Base-by-base conservation (phyloP, 352 stramenopile genomes). In the Thalassiosira delicatula region DNA sequence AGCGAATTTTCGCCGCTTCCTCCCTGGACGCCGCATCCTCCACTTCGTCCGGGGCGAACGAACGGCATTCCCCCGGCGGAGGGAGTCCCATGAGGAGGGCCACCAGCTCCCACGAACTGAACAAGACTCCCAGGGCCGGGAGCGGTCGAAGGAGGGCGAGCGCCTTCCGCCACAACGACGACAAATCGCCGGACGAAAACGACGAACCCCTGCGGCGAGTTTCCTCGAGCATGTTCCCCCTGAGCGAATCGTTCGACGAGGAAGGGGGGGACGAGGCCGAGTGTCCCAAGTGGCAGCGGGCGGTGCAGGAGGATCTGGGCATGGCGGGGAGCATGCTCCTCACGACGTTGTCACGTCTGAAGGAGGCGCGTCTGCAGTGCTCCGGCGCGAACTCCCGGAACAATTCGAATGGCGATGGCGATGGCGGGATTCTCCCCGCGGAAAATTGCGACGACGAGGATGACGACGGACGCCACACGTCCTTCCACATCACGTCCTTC, bases 291-390 rank as follows among this genome's bases (percentile, higher is more conserved):
- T 86, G 79, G 79, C 53, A 72, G 42, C 68, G 27, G 14, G 44
- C 77, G 25, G 79, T 92, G 3, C 46, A 27, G 27, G 49, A 88
- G 59, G 90, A 93, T 81, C 66, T 93, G 54, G 88, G 86, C 46
- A 87, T 84, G 65, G 83, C 79, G 5, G 85, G 88, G 14, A 56
- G 83, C 35, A 84, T 94, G 67, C 40, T 94, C 9, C 23, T 92
- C 2, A 87, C 84, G 7, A 94, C 88, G 0, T 85, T 87, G 30
- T 11, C 51, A 29, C 59, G 86, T 49, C 73, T 94, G 12, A 71
- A 71, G 51, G 88, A 94, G 72, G 88, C 87, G 23, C 65, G 90
- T 29, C 46, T 85, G 17, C 70, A 86, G n/a, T 80, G 80, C 23
- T 71, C 70, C 35, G 56, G 46, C 33, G 23, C 21, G 11, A 69